A percentile compares a stretch with the other conserved stretches of the same genome.
phyloP scores from a whole-genome alignment of 768 basidiomycete genomes.

The Lactarius tabidus region DNA sequence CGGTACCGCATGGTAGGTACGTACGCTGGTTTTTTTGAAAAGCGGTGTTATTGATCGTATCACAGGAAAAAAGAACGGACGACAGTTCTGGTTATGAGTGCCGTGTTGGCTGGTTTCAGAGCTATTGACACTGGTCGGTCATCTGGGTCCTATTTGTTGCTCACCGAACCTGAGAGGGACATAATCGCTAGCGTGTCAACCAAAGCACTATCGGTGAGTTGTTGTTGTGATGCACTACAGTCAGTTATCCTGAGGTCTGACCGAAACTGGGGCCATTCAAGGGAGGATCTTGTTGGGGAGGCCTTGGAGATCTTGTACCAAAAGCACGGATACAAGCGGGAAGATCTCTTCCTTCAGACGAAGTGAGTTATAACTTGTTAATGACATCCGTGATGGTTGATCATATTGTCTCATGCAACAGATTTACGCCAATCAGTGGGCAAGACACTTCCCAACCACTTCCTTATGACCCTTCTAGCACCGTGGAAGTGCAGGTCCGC shows the following conservation, averaged over 20 bases:
- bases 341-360: conserved; percentile 75
- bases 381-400: background rate
- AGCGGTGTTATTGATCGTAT: background rate
- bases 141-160: no score
- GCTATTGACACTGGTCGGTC: conserved; percentile 77
- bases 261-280: background rate
- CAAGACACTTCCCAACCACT: conserved; percentile 68
- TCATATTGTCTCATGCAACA: conserved; percentile 30
- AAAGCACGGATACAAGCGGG: conserved; percentile 57
- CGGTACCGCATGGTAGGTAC: conserved; percentile 55
- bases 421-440: conserved; percentile 70
- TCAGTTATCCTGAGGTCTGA: background rate
- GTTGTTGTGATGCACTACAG: background rate
- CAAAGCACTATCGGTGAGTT: conserved; percentile 63
- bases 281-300: conserved; percentile 70
- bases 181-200: conserved; percentile 51
- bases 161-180: background rate
- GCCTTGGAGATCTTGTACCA: conserved; percentile 56
- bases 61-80: conserved; percentile 77
- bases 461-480: conserved; percentile 60
- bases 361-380: conserved; percentile 45
- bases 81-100: conserved; percentile 59
- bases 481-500: conserved; percentile 55
- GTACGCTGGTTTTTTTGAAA: background rate
- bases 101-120: conserved; percentile 71